phyloP scores from a whole-genome alignment of 2,329 filamentous ascomycete species.

The Penicillium sp. region DNA sequence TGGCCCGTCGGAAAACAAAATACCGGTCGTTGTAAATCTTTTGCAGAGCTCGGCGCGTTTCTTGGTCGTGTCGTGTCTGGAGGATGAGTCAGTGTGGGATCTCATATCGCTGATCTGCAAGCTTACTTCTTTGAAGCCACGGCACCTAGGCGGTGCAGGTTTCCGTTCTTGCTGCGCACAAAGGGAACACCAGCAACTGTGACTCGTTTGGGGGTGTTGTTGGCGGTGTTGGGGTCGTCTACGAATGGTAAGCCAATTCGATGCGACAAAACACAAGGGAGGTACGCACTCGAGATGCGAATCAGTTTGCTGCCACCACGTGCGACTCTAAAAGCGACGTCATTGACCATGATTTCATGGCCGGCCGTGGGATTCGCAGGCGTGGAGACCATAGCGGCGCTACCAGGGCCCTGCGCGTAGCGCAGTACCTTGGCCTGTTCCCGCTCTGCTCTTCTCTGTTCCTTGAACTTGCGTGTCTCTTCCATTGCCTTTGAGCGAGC shows the following conservation, averaged over 20 bases:
- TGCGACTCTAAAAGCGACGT: constrained; percentile 71
- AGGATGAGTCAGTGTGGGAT: constrained; percentile 19
- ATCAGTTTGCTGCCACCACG: constrained; percentile 82
- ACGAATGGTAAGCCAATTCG: constrained; percentile 49
- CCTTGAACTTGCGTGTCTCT: constrained; percentile 56
- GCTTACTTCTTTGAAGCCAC: constrained; percentile 72
- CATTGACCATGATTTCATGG: constrained; percentile 70
- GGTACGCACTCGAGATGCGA: constrained; percentile 67
- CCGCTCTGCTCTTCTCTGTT: constrained; percentile 61
- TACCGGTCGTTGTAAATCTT: constrained; percentile 60
- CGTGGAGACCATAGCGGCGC: constrained; percentile 27
- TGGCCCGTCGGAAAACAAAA: constrained; percentile 25
- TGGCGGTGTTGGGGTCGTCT: constrained; percentile 62
- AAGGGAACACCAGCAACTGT: constrained; percentile 78
- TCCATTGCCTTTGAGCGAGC: constrained; percentile 71
- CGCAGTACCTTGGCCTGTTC: constrained; percentile 44
- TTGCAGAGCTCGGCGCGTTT: constrained; percentile 76
- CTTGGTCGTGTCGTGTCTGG: constrained; percentile 53
- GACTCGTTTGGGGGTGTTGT: constrained; percentile 72
- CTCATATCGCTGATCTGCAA: constrained; percentile 35
- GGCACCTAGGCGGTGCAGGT: constrained; percentile 76
- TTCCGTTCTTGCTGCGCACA: constrained; percentile 82
- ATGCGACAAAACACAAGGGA: constrained; percentile 1
- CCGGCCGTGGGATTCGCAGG: constrained; percentile 37
- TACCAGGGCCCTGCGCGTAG: constrained; percentile 38